Base-by-base conservation (phyloP, 768 basidiomycete species). In the Russula sp. region DNA sequence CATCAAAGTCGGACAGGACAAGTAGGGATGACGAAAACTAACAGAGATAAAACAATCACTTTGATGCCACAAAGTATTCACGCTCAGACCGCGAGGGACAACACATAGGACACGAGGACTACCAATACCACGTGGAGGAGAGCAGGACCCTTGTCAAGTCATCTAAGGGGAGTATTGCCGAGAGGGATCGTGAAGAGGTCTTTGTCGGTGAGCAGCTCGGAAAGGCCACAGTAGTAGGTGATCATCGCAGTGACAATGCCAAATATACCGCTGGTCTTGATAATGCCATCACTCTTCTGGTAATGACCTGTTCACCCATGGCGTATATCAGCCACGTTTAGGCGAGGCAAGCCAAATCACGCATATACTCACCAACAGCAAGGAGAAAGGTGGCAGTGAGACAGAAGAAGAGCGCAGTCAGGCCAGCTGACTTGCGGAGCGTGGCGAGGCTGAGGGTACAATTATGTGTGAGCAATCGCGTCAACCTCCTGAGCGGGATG, bases 391-490 rank as follows among this genome's bases (percentile, higher is more conserved):
- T 85, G 52, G 81, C 60, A 31, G 74, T 76, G 20, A 87, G 78
- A 78, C 75, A 82, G 73, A 76, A 72, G 71, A 86, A 81, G 20
- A 87, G 71, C 0, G 77, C 71, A n/a, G 79, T 71, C 18, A 86
- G 74, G 48, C 77, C 78, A 45, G 84, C 42, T 50, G 80, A 84
- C 27, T 79, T 77, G 61, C 82, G 78, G 2, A 82, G 71, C 3
- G 80, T 71, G n/a, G 77, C 84, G 42, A 86, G 53, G 45, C 81
- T 82, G 53, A n/a, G 31, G 44, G 7, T 1, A 48, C 10, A 13
- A 16, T 1, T 47, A 7, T 14, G 18, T 16, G 45, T 20, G 9
- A 2, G 87, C 90, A 11, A 94, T 68, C 0, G 88, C 91, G 49
- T 81, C 79, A 6, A 68, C 49, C 13, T 87, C 70, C 68, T 85